Evolutionary conservation across 2,329 filamentous ascomycete genomes (phyloP).

Genomic region (Pestalotiopsis sp.): DNA sequence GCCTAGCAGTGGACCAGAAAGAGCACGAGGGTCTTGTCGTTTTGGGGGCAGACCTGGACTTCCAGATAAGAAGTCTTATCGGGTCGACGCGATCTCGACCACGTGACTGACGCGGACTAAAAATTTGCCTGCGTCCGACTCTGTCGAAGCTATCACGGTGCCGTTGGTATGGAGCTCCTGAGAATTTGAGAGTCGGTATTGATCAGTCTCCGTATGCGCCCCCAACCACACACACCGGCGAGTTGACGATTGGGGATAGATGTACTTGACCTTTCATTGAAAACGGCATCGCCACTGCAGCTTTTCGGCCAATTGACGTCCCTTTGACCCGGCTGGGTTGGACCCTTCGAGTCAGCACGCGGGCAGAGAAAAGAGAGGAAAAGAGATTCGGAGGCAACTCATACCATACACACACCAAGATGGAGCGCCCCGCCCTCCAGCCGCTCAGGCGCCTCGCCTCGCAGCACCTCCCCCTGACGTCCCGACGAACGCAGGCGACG

Average conservation of each 20-base stretch:
- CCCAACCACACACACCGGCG: background rate
- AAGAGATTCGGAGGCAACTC: background rate
- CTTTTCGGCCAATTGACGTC: background rate
- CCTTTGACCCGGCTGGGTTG: no score
- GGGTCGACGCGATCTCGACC: background rate
- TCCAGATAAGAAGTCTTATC: background rate
- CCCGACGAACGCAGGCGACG: slow-evolving; percentile 52
- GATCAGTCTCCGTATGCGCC: background rate
- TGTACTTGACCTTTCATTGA: background rate
- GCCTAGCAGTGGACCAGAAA: background rate
- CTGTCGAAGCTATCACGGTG: slow-evolving; percentile 1
- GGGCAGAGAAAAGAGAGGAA: no score
- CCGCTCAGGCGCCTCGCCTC: slow-evolving; percentile 3
- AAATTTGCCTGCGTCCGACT: background rate
- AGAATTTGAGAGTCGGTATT: background rate
- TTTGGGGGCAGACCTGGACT: background rate
- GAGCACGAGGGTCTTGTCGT: background rate
- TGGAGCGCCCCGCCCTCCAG: slow-evolving; percentile 16
- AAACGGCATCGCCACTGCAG: background rate
- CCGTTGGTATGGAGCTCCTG: background rate
- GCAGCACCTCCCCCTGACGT: slow-evolving; percentile 23
- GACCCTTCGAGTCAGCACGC: no score
- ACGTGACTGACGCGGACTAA: slow-evolving; percentile 7
- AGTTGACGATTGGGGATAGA: no score
- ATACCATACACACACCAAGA: background rate